phyloP scores from a whole-genome alignment of 2,329 filamentous ascomycete genomes.

The Aschersonia sp. region DNA sequence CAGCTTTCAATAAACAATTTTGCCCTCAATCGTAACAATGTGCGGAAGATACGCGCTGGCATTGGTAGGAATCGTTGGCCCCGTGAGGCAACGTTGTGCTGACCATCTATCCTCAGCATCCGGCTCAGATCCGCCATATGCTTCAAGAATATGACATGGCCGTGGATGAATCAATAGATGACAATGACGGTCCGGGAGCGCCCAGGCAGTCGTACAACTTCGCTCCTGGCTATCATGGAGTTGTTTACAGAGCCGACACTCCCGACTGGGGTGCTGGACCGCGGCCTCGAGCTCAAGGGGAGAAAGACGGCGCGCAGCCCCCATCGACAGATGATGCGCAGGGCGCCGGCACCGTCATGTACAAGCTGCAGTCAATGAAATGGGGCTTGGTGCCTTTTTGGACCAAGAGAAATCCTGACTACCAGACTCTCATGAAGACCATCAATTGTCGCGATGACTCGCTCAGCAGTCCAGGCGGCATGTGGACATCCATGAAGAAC shows the following conservation, averaged over 20 bases:
- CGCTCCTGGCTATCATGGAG: constrained; percentile 70
- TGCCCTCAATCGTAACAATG: constrained; percentile 10
- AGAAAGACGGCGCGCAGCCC: not conserved
- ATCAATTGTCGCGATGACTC: constrained; percentile 95
- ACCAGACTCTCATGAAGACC: constrained; percentile 65
- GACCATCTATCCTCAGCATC: constrained; percentile 38
- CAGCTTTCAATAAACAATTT: no score
- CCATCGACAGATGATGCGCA: not conserved
- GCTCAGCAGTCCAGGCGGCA: constrained; percentile 56
- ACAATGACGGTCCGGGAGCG: constrained; percentile 40
- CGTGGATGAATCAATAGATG: constrained; percentile 55
- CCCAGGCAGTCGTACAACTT: constrained; percentile 81
- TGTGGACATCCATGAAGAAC: constrained; percentile 89
- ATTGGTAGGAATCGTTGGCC: constrained; percentile 12
- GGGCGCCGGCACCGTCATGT: constrained; percentile 29
- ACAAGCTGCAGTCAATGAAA: constrained; percentile 85
- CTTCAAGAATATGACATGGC: constrained; percentile 63
- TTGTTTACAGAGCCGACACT: constrained; percentile 70
- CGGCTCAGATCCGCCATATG: constrained; percentile 59
- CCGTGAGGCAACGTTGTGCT: not conserved
- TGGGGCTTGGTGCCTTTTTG: constrained; percentile 93
- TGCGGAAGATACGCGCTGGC: constrained; percentile 22
- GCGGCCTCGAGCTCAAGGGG: constrained; percentile 6
- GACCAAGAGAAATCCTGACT: constrained; percentile 74
- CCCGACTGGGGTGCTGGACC: constrained; percentile 43